Evolutionary conservation across 441 rosid genomes (phyloP).

Genomic region (Omphalea diandra): DNA sequence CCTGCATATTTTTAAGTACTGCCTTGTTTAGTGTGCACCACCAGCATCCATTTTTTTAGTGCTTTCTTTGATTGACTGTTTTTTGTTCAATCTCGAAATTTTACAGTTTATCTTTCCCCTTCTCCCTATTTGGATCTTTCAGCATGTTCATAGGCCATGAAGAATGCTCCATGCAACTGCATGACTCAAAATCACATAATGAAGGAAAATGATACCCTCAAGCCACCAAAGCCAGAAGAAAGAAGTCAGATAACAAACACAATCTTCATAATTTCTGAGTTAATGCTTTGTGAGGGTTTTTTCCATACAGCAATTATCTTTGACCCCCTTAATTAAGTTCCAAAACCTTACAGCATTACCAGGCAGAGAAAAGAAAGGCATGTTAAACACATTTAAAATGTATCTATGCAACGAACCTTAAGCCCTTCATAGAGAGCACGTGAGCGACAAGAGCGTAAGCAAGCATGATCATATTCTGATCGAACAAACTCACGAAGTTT

Average conservation of each 20-base stretch:
- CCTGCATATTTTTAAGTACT: no score
- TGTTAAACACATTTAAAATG: background rate
- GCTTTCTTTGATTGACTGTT: background rate
- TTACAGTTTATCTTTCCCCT: background rate
- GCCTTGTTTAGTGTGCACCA: no score
- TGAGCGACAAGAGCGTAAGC: slow-evolving; percentile 92
- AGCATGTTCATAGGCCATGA: background rate
- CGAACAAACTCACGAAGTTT: slow-evolving; percentile 91
- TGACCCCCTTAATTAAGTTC: background rate
- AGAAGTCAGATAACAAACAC: background rate
- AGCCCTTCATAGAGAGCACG: slow-evolving; percentile 94
- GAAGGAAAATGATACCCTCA: no score
- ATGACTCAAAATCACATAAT: background rate
- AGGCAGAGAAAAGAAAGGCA: background rate
- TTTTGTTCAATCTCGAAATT: background rate
- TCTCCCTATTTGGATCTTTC: background rate
- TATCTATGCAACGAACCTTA: slow-evolving; percentile 49
- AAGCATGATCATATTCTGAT: slow-evolving; percentile 92
- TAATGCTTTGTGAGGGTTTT: background rate
- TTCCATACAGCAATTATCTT: background rate
- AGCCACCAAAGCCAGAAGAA: no score
- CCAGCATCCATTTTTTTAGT: background rate
- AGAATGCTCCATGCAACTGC: background rate
- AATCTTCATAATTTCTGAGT: background rate
- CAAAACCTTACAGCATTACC: background rate